A percentile compares a stretch with the other conserved stretches of the same genome.
These are phyloP conservation scores for Tetratostichococcus sp. DNA, from an alignment of 139 green algal species.

Conservation along the genomic window DNA sequence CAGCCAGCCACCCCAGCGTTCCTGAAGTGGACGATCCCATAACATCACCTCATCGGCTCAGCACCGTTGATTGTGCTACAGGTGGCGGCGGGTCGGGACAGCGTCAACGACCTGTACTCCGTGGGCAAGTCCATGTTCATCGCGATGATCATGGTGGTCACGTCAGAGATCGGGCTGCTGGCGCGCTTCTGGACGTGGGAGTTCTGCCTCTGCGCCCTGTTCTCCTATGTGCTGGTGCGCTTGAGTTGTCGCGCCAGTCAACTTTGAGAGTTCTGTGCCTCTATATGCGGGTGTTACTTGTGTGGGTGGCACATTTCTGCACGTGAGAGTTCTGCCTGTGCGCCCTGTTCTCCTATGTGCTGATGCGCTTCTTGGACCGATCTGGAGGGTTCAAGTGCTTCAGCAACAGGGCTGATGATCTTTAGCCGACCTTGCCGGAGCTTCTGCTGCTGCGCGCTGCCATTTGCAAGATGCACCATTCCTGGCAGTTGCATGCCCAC, in stretches of 20 bases:
- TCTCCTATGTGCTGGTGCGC: constrained; percentile 19
- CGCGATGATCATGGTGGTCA: constrained; percentile 36
- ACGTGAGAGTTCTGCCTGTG: constrained; percentile 22
- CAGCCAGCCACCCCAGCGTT: too few relatives aligned
- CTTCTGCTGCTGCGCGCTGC: too few relatives aligned
- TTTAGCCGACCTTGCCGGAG: too few relatives aligned
- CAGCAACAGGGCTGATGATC: too few relatives aligned
- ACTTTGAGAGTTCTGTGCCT: too few relatives aligned
- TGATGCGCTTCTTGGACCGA: not conserved
- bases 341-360: constrained; percentile 17
- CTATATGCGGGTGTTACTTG: too few relatives aligned
- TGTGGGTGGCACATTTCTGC: constrained; percentile 27
- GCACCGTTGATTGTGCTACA: not conserved
- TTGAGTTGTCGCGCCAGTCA: not conserved
- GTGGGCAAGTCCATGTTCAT: constrained; percentile 41
- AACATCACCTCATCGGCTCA: too few relatives aligned
- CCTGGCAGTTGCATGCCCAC: too few relatives aligned
- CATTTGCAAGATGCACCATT: too few relatives aligned
- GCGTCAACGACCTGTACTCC: constrained; percentile 23
- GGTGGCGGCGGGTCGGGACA: not conserved
- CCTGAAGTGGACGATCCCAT: too few relatives aligned
- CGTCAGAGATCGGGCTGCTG: constrained; percentile 35
- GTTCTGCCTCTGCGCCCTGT: constrained; percentile 11
- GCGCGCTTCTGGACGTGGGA: constrained; percentile 31
- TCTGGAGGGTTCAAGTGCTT: too few relatives aligned